Conservation (phyloP, 148 eudicot species). For the Rhododendron kiyosumense region DNA sequence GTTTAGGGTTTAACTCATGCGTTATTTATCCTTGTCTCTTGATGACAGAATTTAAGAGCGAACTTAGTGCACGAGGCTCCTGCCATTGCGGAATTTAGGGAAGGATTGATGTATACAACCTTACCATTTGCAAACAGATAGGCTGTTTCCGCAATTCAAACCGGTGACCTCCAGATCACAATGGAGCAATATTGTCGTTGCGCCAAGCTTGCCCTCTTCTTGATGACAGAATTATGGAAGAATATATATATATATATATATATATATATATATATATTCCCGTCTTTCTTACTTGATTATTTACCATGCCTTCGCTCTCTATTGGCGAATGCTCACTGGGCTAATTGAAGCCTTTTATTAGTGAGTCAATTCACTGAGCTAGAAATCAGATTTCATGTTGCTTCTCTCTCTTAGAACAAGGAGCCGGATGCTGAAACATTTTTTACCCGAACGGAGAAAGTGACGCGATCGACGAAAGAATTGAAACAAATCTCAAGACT, state of each 20-base stretch:
- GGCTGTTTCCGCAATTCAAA: no score
- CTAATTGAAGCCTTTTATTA: background rate
- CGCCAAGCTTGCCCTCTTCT: no score
- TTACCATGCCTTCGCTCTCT: background rate
- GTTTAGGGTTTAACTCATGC: background rate
- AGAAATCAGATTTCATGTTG: background rate
- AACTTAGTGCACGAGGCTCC: no score
- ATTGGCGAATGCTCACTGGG: background rate
- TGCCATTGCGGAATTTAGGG: no score
- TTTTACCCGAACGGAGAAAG: constrained; percentile 49
- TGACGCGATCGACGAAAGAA: constrained; percentile 48
- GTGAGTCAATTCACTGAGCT: background rate
- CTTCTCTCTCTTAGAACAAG: constrained; percentile 35
- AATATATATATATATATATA: no score
- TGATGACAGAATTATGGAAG: no score
- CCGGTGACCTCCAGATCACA: no score
- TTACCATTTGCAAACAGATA: no score
- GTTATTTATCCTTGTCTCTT: background rate
- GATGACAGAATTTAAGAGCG: no score
- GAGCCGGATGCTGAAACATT: constrained; percentile 35
- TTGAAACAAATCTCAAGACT: constrained; percentile 39
- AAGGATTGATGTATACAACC: no score
- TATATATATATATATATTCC: no score
- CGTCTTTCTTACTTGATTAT: background rate
- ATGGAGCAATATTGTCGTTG: no score